Base-by-base conservation (phyloP, 75 land plant genomes). In the Pinus taeda region DNA sequence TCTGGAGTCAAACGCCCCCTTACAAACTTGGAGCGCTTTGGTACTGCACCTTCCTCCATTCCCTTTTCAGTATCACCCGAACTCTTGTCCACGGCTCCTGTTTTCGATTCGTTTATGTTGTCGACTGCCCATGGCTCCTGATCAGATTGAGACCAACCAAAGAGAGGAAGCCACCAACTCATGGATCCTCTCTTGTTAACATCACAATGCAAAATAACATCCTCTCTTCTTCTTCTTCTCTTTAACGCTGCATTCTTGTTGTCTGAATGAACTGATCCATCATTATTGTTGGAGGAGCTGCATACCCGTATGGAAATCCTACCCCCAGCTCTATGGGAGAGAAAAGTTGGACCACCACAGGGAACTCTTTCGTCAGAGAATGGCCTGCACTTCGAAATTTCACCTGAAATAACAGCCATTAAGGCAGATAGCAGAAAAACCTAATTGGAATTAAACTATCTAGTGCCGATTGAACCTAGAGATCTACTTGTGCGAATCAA, bases 1-100 rank as follows among this genome's bases (percentile, higher is more conserved):
- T 91, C 92, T 57, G 81, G 85, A 11, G 94, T 93, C 75, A 93
- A 90, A 39, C 77, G 36, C 55, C 81, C 90, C 45, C 67, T 79
- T 7, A 73, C 56, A 74, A 74, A 80, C 69, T 83, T 76, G 59
- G 84, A 8, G 3, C 1, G 17, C 1, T 5, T 39, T 4, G 20
- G 15, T 7, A 37, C 20, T 15, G 15, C 3, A 39, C 8, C n/a
- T 4, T 39, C 24, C 71, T 2, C 71, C 49, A 37, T 45, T 6
- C 39, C 12, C 4, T 20, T 67, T n/a, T 67, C 49, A 45, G 0
- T 0, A 45, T 37, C 1, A 0, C 18, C n/a, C 5, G 5, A 36
- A 36, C 30, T 37, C 37, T 17, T 36, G 6, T 6, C 49, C 7
- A 45, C 8, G 21, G 2, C 9, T 67, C 17, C 7, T 37, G 11